Conservation (phyloP, 192 early-diverging fungal species). For the Rhizophagus clarus region DNA sequence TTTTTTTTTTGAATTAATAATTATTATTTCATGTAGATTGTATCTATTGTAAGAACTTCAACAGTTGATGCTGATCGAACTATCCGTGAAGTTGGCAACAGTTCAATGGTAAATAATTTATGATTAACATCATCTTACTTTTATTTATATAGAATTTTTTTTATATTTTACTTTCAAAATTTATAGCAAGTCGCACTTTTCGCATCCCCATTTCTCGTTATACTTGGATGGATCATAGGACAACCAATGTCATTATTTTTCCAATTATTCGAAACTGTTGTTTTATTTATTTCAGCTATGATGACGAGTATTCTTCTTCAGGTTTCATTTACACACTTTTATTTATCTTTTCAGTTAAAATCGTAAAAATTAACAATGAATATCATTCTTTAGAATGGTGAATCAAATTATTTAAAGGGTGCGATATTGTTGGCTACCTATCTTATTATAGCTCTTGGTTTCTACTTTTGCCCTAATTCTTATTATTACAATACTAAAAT, state of each 20-base stretch:
- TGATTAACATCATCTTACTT: too few relatives aligned
- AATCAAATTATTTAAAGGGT: conserved; percentile 94
- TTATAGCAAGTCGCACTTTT: conserved; percentile 79
- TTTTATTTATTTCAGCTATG: conserved; percentile 78
- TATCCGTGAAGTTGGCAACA: conserved; percentile 82
- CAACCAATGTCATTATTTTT: conserved; percentile 87
- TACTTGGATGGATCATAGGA: conserved; percentile 84
- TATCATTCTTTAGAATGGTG: conserved; percentile 67
- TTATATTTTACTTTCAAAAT: too few relatives aligned
- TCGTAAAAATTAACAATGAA: conserved; percentile 32
- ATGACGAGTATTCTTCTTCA: conserved; percentile 75
- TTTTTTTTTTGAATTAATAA: background rate
- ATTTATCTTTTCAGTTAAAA: conserved; percentile 28
- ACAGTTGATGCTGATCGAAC: too few relatives aligned
- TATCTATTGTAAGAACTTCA: conserved; percentile 73
- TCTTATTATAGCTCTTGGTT: conserved; percentile 83
- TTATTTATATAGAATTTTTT: background rate
- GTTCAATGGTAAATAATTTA: conserved; percentile 54
- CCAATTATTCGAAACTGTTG: conserved; percentile 75
- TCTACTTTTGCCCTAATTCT: too few relatives aligned
- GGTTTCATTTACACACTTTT: background rate
- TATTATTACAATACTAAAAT: too few relatives aligned
- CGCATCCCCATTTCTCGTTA: conserved; percentile 65
- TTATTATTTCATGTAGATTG: conserved; percentile 51
- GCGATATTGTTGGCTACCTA: conserved; percentile 80